Evolutionary conservation across 2,329 filamentous ascomycete genomes (phyloP).

Genomic region (Penicillium corylophilum): DNA sequence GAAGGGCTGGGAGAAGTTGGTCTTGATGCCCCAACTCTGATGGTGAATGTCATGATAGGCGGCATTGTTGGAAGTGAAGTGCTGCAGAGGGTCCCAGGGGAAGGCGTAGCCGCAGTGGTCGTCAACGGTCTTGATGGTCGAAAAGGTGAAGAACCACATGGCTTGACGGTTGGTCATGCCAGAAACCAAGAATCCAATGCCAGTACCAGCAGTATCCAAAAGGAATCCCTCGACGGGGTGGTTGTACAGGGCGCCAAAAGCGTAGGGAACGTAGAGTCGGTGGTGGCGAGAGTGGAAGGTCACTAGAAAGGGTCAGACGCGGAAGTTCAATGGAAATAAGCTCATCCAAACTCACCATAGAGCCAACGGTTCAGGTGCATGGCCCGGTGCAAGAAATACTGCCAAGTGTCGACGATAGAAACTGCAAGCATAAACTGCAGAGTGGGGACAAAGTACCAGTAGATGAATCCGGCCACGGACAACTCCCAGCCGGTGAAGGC

Average conservation of each 20-base stretch:
- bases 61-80: constrained; percentile 90
- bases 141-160: constrained; percentile 84
- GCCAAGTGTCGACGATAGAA: constrained; percentile 87
- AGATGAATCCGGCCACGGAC: constrained; percentile 69
- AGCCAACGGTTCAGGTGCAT: constrained; percentile 99
- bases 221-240: constrained; percentile 93
- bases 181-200: constrained; percentile 75
- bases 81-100: constrained; percentile 91
- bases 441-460: constrained; percentile 73
- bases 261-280: constrained; percentile 94
- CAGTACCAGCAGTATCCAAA: constrained; percentile 85
- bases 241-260: constrained; percentile 95
- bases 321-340: background rate
- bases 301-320: constrained; percentile 49
- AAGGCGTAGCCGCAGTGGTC: constrained; percentile 97
- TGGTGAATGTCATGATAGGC: constrained; percentile 98
- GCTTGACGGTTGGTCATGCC: constrained; percentile 82
- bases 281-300: constrained; percentile 95
- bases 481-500: constrained; percentile 85
- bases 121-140: constrained; percentile 93
- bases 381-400: constrained; percentile 92
- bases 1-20: constrained; percentile 51
- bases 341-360: constrained; percentile 66
- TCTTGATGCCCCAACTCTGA: constrained; percentile 97
- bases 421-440: constrained; percentile 76